Percentiles rank a stretch among this genome's conserved stretches.
phyloP scores from a whole-genome alignment of 2,329 filamentous ascomycete species.

The Monosporascus sp. region DNA sequence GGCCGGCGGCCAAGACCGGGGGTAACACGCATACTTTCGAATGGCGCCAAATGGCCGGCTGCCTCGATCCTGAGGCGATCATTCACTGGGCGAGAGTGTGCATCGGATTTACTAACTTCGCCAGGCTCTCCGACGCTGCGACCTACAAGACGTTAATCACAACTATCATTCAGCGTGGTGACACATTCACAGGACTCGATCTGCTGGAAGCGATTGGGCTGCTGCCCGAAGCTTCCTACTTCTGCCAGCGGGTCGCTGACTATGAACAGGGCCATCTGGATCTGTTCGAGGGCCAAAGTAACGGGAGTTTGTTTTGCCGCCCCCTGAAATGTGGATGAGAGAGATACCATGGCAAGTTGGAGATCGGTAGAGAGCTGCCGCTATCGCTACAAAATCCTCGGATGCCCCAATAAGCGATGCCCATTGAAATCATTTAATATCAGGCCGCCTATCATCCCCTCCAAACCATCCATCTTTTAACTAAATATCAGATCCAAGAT shows the following conservation, averaged over 20 bases:
- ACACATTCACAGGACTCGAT: slow-evolving; percentile 4
- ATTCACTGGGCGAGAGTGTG: slow-evolving; percentile 17
- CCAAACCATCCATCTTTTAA: no score
- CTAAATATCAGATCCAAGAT: no score
- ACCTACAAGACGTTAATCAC: slow-evolving; percentile 6
- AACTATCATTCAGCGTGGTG: neutral
- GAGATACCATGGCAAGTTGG: no score
- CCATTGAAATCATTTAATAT: no score
- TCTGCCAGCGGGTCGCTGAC: neutral
- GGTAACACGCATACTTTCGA: slow-evolving; percentile 22
- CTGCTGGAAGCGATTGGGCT: slow-evolving; percentile 7
- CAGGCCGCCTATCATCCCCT: no score
- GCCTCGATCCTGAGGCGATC: slow-evolving; percentile 16
- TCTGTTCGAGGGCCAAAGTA: slow-evolving; percentile 4
- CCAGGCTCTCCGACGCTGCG: slow-evolving; percentile 5
- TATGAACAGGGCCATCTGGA: slow-evolving; percentile 1
- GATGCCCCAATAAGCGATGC: no score
- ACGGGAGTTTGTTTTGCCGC: slow-evolving; percentile 1
- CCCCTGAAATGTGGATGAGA: neutral
- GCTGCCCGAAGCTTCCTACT: slow-evolving; percentile 6
- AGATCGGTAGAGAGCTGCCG: no score
- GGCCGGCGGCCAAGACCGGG: slow-evolving; percentile 8
- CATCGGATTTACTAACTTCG: slow-evolving; percentile 15
- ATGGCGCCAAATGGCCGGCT: slow-evolving; percentile 21
- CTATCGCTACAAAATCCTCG: no score